Percentiles rank a stretch among this genome's conserved stretches.
phyloP scores from a whole-genome alignment of 257 asterid species.

The Eucommia ulmoides region DNA sequence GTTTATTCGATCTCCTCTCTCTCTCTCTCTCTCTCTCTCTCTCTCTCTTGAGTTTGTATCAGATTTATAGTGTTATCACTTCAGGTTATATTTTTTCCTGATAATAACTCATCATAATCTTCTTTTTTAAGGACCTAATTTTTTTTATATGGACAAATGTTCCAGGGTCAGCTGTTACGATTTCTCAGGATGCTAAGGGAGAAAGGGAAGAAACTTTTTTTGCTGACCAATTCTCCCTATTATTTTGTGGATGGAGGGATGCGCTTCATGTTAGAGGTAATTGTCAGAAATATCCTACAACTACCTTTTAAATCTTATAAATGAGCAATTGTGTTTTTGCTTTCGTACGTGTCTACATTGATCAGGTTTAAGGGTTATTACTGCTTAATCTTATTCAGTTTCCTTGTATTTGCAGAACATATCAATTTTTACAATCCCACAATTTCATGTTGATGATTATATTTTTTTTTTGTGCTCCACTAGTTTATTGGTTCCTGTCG shows the following conservation, averaged over 20 bases:
- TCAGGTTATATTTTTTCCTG: background rate
- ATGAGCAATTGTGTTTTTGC: too few species aligned
- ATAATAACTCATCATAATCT: constrained; percentile 4
- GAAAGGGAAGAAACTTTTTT: constrained; percentile 86
- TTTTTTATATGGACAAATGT: constrained; percentile 11
- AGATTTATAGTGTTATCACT: too few species aligned
- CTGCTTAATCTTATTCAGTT: background rate
- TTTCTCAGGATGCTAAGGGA: constrained; percentile 72
- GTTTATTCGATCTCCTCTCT: too few species aligned
- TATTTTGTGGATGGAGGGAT: constrained; percentile 97
- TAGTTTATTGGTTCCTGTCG: background rate
- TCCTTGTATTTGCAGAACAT: background rate
- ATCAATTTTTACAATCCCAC: background rate
- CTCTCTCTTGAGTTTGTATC: too few species aligned
- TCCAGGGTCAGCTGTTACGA: constrained; percentile 62
- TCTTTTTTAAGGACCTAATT: constrained; percentile 5
- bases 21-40: too few species aligned
- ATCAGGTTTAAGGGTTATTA: too few species aligned
- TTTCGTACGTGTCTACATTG: too few species aligned
- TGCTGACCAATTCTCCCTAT: constrained; percentile 89
- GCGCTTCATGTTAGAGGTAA: constrained; percentile 88
- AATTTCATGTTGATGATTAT: background rate
- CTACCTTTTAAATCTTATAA: too few species aligned
- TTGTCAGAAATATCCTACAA: constrained; percentile 4
- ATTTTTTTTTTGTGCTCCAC: background rate